Base-by-base conservation (phyloP, 768 basidiomycete species). In the Panaeolus cyanescens region DNA sequence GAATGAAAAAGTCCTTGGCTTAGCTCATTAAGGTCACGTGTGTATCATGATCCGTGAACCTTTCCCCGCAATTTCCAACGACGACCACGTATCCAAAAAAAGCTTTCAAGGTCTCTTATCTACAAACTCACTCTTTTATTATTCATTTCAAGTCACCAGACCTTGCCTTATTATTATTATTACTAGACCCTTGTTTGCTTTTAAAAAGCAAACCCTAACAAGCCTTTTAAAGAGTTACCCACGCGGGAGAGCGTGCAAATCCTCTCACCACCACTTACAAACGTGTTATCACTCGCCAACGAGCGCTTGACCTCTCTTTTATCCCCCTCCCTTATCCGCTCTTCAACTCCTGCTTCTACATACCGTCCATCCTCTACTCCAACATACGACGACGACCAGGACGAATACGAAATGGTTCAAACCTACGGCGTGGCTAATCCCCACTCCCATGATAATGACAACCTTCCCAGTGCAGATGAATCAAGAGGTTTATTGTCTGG, bases 341-440 rank as follows among this genome's bases (percentile, higher is more conserved):
- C 5, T n/a, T 3, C 8, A 12, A 19, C 8, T 39, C 30, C 25
- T 12, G 7, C 33, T 25, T 8, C 45, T 12, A 9, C 10, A 25
- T 12, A 25, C 25, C 40, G 20, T 42, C 9, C 25, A 50, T 28
- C 45, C 17, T 39, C 17, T 39, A 39, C 17, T 10, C 7, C 15
- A 15, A 39, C 17, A 20, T 22, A 64, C 31, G 64, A 72, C 62
- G 69, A 68, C 19, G 65, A 74, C 60, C 5, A 33, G n/a, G 67
- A 70, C 40, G 58, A 63, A 34, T 81, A 80, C 80, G 85, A 89
- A 68, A 92, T 91, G 90, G 80, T 84, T 32, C 85, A 85, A 59
- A 81, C 81, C 5, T 94, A 93, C 65, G 90, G 90, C 42, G 76
- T 84, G n/a, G 80, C 80, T 36, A 77, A 79, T 61, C 70, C 73